phyloP scores from a whole-genome alignment of 495 filamentous ascomycete genomes.

The Amorphotheca resinae region DNA sequence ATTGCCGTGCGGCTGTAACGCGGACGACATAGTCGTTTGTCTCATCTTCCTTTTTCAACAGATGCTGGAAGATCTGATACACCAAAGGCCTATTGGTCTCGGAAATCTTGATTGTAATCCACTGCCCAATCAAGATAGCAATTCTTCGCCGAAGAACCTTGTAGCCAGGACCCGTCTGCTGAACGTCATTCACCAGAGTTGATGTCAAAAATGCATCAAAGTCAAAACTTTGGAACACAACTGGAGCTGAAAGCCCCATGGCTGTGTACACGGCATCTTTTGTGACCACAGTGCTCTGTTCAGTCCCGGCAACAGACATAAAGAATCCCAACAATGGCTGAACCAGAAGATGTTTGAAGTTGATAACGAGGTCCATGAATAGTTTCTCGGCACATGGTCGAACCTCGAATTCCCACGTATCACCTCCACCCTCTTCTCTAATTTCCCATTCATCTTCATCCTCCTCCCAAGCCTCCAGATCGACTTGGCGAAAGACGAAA shows the following conservation, averaged over 20 bases:
- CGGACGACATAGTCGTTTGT: conserved; percentile 87
- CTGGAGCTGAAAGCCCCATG: conserved; percentile 70
- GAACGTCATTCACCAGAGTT: conserved; percentile 67
- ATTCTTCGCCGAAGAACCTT: conserved; percentile 82
- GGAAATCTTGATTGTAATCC: conserved; percentile 64
- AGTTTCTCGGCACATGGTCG: conserved; percentile 86
- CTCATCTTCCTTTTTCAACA: conserved; percentile 64
- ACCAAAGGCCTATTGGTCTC: conserved; percentile 54
- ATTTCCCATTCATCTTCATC: conserved; percentile 85
- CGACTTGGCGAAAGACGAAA: conserved; percentile 73
- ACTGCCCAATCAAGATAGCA: conserved; percentile 77
- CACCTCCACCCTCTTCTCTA: conserved; percentile 63
- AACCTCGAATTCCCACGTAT: conserved; percentile 78
- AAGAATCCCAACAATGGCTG: conserved; percentile 71
- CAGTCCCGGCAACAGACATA: conserved; percentile 51
- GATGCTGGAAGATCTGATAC: conserved; percentile 78
- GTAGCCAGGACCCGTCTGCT: conserved; percentile 60
- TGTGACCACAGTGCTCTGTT: conserved; percentile 52
- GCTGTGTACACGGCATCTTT: conserved; percentile 93
- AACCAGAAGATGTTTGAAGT: conserved; percentile 68
- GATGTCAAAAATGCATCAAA: conserved; percentile 67
- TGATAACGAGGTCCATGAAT: conserved; percentile 78
- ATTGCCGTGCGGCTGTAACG: conserved; percentile 75
- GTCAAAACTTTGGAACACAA: conserved; percentile 56
- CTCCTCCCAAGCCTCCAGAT: conserved; percentile 82